Conservation (phyloP, 257 asterid genomes). For the Gardenia jasminoides region DNA sequence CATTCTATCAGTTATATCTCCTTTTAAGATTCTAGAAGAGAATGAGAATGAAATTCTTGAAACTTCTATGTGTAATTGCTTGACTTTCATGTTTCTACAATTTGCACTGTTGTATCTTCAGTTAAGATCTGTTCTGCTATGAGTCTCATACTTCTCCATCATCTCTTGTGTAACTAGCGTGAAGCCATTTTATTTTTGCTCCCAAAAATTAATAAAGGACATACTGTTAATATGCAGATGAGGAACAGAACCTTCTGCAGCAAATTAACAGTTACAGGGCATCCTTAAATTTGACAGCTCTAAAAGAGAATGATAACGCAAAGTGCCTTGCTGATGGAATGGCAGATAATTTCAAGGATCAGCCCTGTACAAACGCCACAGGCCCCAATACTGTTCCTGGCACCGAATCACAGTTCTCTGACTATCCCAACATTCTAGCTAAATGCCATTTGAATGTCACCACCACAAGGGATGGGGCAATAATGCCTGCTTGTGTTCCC, state of each 20-base stretch:
- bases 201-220: not conserved
- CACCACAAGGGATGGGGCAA: constrained; percentile 75
- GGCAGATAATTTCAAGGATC: constrained; percentile 63
- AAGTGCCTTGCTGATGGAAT: constrained; percentile 78
- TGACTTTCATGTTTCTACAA: not conserved
- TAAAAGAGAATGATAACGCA: constrained; percentile 68
- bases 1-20: not conserved
- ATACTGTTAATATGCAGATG: constrained; percentile 45
- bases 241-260: constrained; percentile 62
- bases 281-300: constrained; percentile 57
- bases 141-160: not conserved
- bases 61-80: not conserved
- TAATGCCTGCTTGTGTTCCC: constrained; percentile 86
- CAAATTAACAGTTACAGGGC: constrained; percentile 73
- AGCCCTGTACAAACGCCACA: constrained; percentile 76
- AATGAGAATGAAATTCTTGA: not conserved
- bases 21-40: not conserved
- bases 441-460: constrained; percentile 73
- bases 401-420: constrained; percentile 55
- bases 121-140: no score
- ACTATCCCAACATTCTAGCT: constrained; percentile 55
- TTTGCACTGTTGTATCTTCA: not conserved
- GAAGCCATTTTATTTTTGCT: not conserved
- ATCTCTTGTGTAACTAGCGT: not conserved
- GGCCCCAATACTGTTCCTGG: constrained; percentile 89